phyloP scores from a whole-genome alignment of 129 eudicot genomes.

The Saussurea involucrata region DNA sequence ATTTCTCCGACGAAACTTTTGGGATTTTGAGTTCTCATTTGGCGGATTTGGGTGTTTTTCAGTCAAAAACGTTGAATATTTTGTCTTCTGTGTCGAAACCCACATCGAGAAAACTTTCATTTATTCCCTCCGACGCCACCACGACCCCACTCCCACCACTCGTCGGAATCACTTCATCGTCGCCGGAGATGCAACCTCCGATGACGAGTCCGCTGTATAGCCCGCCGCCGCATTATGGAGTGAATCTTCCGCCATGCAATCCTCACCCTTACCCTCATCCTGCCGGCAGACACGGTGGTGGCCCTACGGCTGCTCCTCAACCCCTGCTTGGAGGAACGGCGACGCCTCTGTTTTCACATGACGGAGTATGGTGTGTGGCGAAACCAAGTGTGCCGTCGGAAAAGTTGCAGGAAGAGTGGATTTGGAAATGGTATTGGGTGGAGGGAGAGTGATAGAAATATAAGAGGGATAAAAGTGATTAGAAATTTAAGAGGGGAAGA shows the following conservation, averaged over 20 bases:
- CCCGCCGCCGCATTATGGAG: constrained; percentile 37
- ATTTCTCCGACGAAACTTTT: constrained; percentile 1
- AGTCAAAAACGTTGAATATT: constrained; percentile 20
- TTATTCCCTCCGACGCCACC: constrained; percentile 33
- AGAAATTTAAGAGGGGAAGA: too few relatives aligned
- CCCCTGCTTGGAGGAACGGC: constrained; percentile 10
- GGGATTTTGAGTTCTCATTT: constrained; percentile 24
- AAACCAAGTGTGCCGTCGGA: constrained; percentile 93
- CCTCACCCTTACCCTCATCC: constrained; percentile 29
- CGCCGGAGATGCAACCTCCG: constrained; percentile 44
- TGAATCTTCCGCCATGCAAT: constrained; percentile 64
- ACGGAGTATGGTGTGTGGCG: constrained; percentile 86
- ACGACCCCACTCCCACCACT: constrained; percentile 61
- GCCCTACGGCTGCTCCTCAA: constrained; percentile 19
- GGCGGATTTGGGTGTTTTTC: constrained; percentile 35
- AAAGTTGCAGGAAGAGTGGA: constrained; percentile 72
- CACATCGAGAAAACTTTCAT: constrained; percentile 56
- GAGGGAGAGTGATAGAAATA: too few relatives aligned
- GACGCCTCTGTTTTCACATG: constrained; percentile 1
- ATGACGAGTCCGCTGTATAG: constrained; percentile 24
- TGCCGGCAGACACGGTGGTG: background rate
- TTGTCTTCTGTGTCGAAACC: constrained; percentile 19
- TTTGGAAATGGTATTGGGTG: too few relatives aligned
- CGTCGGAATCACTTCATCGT: constrained; percentile 35
- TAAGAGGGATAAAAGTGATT: too few relatives aligned